phyloP scores from a whole-genome alignment of 805 yeast genomes.

The Jamesozyma rosinii region DNA sequence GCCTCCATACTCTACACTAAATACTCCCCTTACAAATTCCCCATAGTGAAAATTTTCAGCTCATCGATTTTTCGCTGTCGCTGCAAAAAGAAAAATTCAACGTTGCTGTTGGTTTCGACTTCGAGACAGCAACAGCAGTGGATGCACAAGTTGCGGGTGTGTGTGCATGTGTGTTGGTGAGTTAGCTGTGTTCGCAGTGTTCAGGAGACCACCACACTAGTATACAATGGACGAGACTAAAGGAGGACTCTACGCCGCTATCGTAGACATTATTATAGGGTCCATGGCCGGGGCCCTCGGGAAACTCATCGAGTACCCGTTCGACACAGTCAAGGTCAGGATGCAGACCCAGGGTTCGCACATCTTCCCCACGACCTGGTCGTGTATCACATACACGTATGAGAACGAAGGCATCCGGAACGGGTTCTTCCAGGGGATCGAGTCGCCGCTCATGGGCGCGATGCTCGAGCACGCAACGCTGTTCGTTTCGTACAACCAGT shows the following conservation, averaged over 20 bases:
- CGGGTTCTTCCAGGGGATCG: conserved; percentile 72
- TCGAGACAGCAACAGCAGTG: no score
- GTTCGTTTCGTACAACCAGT: conserved; percentile 53
- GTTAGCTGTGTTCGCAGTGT: no score
- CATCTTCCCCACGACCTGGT: conserved; percentile 48
- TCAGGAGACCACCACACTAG: no score
- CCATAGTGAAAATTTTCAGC: no score
- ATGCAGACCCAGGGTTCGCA: conserved; percentile 66
- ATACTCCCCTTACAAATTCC: no score
- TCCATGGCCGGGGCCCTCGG: conserved; percentile 69
- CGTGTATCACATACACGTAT: conserved; percentile 56
- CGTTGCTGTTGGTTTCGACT: no score
- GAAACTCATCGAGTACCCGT: conserved; percentile 80
- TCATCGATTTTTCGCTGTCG: no score
- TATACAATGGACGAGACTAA: background rate
- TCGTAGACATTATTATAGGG: conserved; percentile 32
- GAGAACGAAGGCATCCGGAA: conserved; percentile 53
- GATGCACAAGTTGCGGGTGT: no score
- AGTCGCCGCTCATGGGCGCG: conserved; percentile 82
- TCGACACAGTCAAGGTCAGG: conserved; percentile 86
- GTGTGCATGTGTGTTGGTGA: no score
- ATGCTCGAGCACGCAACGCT: conserved; percentile 80
- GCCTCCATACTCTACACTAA: no score
- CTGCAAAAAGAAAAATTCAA: no score
- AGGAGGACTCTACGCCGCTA: conserved; percentile 11